Percentiles rank a stretch among this genome's conserved stretches.
phyloP scores from a whole-genome alignment of 805 yeast species.

The Wickerhamomyces xylosicus region DNA sequence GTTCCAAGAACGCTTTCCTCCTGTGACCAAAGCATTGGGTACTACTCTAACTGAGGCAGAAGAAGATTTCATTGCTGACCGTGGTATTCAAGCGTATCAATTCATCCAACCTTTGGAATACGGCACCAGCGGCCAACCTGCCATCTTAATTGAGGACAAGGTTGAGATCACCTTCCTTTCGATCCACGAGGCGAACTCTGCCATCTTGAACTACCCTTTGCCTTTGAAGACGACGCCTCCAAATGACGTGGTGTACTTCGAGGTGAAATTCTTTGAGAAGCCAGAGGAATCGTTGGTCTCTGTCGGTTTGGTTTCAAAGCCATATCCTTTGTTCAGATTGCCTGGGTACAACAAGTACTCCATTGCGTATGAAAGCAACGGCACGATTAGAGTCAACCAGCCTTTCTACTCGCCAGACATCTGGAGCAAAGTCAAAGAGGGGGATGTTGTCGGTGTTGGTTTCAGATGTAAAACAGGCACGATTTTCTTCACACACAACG shows the following conservation, averaged over 20 bases:
- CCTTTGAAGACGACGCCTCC: constrained; percentile 23
- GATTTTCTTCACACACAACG: constrained; percentile 88
- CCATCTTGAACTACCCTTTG: constrained; percentile 31
- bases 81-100: constrained; percentile 61
- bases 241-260: constrained; percentile 17
- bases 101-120: constrained; percentile 24
- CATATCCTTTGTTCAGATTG: constrained; percentile 87
- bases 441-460: constrained; percentile 92
- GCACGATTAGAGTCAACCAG: constrained; percentile 68
- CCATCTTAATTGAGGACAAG: constrained; percentile 53
- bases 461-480: constrained; percentile 76
- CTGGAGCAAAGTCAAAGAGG: constrained; percentile 41
- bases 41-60: constrained; percentile 63
- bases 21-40: constrained; percentile 29
- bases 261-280: constrained; percentile 61
- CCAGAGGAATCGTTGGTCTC: constrained; percentile 45
- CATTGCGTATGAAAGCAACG: constrained; percentile 79
- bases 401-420: constrained; percentile 39
- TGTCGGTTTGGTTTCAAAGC: constrained; percentile 74
- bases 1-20: constrained; percentile 26
- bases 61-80: constrained; percentile 61
- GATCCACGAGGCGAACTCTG: constrained; percentile 7
- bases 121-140: constrained; percentile 28
- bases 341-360: constrained; percentile 90
- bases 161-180: constrained; percentile 32